Evolutionary conservation across 2,329 filamentous ascomycete genomes (phyloP).

Genomic region (Ascochyta lentis): DNA sequence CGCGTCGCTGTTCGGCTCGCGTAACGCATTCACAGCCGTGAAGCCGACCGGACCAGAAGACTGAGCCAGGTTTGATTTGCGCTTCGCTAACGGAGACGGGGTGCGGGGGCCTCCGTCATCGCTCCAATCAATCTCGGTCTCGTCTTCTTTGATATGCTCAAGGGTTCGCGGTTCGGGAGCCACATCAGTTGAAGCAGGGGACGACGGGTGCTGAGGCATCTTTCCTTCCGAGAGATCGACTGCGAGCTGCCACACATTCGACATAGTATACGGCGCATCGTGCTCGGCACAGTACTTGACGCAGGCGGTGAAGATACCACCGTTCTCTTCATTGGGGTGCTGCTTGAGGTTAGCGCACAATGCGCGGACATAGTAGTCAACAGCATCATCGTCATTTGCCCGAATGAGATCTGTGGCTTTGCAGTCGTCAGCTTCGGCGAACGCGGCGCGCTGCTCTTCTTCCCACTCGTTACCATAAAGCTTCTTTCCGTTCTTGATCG

Average conservation of each 20-base stretch:
- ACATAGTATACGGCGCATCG: constrained; percentile 18
- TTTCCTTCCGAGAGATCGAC: constrained; percentile 13
- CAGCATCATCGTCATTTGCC: background rate
- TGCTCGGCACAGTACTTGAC: constrained; percentile 33
- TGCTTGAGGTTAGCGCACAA: constrained; percentile 26
- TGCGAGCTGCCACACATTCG: constrained; percentile 23
- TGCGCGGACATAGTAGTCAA: constrained; percentile 26
- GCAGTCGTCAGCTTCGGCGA: constrained; percentile 17
- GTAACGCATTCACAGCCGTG: background rate
- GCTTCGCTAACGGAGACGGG: background rate
- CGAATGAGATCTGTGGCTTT: constrained; percentile 34
- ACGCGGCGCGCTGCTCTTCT: background rate
- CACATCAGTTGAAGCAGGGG: background rate
- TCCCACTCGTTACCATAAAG: constrained; percentile 29
- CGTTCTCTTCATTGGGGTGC: constrained; percentile 20
- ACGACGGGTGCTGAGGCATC: constrained; percentile 1
- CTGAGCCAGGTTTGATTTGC: background rate
- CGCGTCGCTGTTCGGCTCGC: background rate
- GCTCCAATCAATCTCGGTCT: background rate
- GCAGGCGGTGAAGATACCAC: constrained; percentile 38
- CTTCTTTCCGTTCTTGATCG: constrained; percentile 28
- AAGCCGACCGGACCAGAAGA: background rate
- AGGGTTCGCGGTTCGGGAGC: background rate
- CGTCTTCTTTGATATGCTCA: background rate
- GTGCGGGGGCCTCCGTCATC: background rate